These are phyloP conservation scores for Sporothrix inflata DNA, from an alignment of 2,329 filamentous ascomycete genomes.

Conservation along the genomic window DNA sequence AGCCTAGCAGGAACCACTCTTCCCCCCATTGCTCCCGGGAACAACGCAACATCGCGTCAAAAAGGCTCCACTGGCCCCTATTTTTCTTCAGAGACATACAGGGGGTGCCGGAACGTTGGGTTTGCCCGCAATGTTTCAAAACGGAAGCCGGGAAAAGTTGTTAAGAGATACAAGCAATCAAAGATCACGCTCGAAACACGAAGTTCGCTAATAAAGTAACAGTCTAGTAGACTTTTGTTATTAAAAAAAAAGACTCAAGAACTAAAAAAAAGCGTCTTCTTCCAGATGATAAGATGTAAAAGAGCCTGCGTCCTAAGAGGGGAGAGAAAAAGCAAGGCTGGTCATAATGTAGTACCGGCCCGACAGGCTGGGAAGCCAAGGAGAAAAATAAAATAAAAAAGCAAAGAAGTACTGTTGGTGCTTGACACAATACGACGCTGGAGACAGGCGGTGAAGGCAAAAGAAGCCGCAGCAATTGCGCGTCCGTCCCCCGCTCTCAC, in stretches of 20 bases:
- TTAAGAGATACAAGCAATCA: too few species aligned
- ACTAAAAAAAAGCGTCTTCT: too few species aligned
- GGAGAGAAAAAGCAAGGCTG: too few species aligned
- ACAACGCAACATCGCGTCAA: background rate
- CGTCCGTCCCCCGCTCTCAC: background rate
- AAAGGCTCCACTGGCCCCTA: background rate
- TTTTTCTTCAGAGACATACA: background rate
- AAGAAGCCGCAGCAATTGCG: background rate
- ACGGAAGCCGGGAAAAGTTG: background rate
- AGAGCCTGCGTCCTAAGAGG: too few species aligned
- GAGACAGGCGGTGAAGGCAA: background rate
- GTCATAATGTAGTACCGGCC: background rate
- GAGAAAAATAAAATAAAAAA: background rate
- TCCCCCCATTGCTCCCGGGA: background rate
- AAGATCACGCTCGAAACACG: too few species aligned
- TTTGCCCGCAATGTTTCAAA: background rate
- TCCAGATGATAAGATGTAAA: too few species aligned
- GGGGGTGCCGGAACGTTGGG: background rate
- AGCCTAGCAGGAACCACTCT: background rate
- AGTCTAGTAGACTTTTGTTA: too few species aligned
- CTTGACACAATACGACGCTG: background rate
- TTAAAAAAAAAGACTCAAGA: too few species aligned
- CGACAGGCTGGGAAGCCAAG: background rate
- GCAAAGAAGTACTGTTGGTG: background rate
- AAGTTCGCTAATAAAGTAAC: too few species aligned